These are phyloP conservation scores for Dictyostelium purpureum DNA, from an alignment of 78 protist species.

Conservation along the genomic window DNA sequence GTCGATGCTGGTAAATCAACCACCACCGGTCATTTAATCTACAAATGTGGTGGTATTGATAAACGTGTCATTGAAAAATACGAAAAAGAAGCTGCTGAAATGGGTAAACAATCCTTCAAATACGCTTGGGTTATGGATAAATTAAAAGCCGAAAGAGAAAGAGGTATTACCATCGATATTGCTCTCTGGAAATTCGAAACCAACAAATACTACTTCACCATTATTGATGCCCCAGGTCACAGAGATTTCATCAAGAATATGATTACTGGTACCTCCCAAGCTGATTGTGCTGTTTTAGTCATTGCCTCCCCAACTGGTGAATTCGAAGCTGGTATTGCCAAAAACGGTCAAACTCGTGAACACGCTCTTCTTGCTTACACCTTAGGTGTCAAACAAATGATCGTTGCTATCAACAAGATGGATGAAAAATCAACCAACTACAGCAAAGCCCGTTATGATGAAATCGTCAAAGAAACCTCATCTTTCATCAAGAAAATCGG, in stretches of 20 bases:
- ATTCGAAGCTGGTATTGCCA: conserved; percentile 98
- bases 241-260: conserved; percentile 99
- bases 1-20: conserved; percentile 98
- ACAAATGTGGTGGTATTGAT: conserved; percentile 98
- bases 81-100: conserved; percentile 97
- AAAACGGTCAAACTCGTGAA: conserved; percentile 98
- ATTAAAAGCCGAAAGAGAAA: conserved; percentile 97
- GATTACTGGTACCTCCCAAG: conserved; percentile 99
- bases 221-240: conserved; percentile 99
- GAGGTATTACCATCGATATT: conserved; percentile 97
- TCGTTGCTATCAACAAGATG: conserved; percentile 98
- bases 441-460: conserved; percentile 90
- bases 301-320: conserved; percentile 94
- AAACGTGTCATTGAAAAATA: conserved; percentile 87
- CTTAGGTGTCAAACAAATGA: conserved; percentile 97
- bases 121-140: conserved; percentile 99
- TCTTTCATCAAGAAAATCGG: conserved; percentile 94
- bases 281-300: conserved; percentile 96
- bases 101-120: conserved; percentile 98
- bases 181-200: conserved; percentile 99
- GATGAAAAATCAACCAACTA: conserved; percentile 93
- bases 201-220: conserved; percentile 97
- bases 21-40: conserved; percentile 98
- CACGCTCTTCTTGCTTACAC: conserved; percentile 98
- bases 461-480: conserved; percentile 91